Base-by-base conservation (phyloP, 805 yeast species). In the Pichia cabralensis region DNA sequence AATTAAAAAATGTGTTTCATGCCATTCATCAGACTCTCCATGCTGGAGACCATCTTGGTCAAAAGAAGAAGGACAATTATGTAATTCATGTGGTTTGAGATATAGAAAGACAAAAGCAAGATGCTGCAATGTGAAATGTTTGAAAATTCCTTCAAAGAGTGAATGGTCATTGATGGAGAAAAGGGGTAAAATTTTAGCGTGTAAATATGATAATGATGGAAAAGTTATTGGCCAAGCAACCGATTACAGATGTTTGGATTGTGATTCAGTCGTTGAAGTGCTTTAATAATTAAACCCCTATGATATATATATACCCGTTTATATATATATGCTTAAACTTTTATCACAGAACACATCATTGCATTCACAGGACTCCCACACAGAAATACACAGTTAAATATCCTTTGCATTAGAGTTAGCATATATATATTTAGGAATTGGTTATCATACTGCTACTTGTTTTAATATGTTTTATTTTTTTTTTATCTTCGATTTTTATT, bases 21-120 rank as follows among this genome's bases (percentile, higher is more conserved):
- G 98, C 60, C 85, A 86, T 6, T 75, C 92, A 1, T 80, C 77
- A 36, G 92, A 82, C 47, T 82, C 94, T 6, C 98, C 98, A 5
- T 89, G 98, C 58, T 89, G 98, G 98, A 73, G 98, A 53, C 98
- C 98, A 2, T 80, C 94, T 5, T 89, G 98, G 98, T 77, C 89
- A 3, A 66, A 76, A 19, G 65, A 76, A 44, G 85, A 81, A 42
- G 97, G 96, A n/a, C 97, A 88, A 61, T 68, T 89, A 46, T 89
- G 98, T 64, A 89, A 89, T 55, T 84, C 96, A 1, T 89, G 98
- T 60, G 98, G 98, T 1, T 65, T 89, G 48, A 68, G 98, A 44
- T 89, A 83, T 62, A 88, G 92, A 58, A 89, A 89, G 62, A 88
- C 96, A 1, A 82, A 84, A 19, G 94, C 95, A 3, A 71, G 96